Conservation (phyloP, 2,329 filamentous ascomycete species). For the Elsinoe ampelina region DNA sequence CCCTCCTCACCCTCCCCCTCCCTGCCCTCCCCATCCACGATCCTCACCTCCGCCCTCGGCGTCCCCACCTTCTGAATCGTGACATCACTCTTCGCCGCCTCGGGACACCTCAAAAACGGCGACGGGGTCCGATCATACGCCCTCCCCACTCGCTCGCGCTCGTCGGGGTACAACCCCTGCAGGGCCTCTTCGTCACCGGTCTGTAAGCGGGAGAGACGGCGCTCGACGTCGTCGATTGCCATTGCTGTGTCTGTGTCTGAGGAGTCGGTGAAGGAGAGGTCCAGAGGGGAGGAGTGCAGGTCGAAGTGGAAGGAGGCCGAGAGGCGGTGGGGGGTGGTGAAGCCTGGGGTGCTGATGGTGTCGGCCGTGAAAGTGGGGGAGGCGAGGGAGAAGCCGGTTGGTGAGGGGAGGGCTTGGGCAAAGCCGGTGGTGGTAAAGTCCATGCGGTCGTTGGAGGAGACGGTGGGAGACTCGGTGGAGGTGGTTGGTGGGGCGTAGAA, state of each 20-base stretch:
- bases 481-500: constrained; percentile 6
- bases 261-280: neutral
- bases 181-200: constrained; percentile 6
- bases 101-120: constrained; percentile 1
- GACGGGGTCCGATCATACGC: constrained; percentile 11
- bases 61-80: constrained; percentile 5
- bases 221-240: neutral
- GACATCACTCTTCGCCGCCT: constrained; percentile 1
- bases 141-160: neutral
- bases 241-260: neutral
- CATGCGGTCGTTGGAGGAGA: constrained; percentile 12
- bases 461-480: constrained; percentile 13
- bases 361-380: constrained; percentile 28
- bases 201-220: constrained; percentile 8
- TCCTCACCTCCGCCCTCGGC: constrained; percentile 1
- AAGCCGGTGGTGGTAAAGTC: neutral
- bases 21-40: constrained; percentile 5
- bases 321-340: constrained; percentile 22
- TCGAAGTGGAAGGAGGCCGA: constrained; percentile 2
- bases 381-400: constrained; percentile 18
- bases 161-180: neutral
- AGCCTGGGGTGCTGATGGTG: constrained; percentile 23
- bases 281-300: neutral
- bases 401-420: neutral
- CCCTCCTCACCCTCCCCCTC: constrained; percentile 12